phyloP scores from a whole-genome alignment of 495 filamentous ascomycete genomes.

The Penicillium bovifimosum region DNA sequence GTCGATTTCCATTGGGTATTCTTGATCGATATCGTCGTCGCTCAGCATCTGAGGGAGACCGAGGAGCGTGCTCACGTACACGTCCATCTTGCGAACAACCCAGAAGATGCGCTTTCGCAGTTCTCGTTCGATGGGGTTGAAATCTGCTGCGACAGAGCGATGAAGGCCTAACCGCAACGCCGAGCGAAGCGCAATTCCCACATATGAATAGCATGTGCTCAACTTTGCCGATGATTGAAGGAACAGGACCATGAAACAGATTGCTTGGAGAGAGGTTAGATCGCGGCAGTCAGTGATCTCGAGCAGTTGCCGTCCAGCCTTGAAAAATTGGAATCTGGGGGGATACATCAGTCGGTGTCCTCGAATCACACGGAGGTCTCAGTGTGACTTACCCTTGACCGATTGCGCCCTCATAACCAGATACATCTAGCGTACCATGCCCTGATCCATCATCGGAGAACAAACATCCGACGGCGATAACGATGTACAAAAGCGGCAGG shows the following conservation, averaged over 20 bases:
- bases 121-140: constrained; percentile 81
- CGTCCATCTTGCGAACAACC: constrained; percentile 88
- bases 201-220: constrained; percentile 88
- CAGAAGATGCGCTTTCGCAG: constrained; percentile 83
- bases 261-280: constrained; percentile 74
- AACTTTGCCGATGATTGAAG: constrained; percentile 86
- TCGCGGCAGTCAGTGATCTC: constrained; percentile 92
- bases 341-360: neutral
- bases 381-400: constrained; percentile 64
- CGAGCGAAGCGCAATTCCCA: constrained; percentile 84
- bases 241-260: constrained; percentile 90
- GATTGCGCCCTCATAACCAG: constrained; percentile 66
- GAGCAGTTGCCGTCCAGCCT: constrained; percentile 68
- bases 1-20: constrained; percentile 77
- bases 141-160: constrained; percentile 65
- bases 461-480: constrained; percentile 80
- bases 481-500: constrained; percentile 75
- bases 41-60: constrained; percentile 80
- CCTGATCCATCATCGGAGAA: constrained; percentile 53
- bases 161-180: constrained; percentile 84
- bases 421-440: constrained; percentile 37
- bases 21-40: constrained; percentile 89
- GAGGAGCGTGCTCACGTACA: constrained; percentile 82
- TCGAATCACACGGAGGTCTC: neutral
- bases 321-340: constrained; percentile 77